phyloP scores from a whole-genome alignment of 169 alveolate genomes.

The Perkinsus chesapeaki region DNA sequence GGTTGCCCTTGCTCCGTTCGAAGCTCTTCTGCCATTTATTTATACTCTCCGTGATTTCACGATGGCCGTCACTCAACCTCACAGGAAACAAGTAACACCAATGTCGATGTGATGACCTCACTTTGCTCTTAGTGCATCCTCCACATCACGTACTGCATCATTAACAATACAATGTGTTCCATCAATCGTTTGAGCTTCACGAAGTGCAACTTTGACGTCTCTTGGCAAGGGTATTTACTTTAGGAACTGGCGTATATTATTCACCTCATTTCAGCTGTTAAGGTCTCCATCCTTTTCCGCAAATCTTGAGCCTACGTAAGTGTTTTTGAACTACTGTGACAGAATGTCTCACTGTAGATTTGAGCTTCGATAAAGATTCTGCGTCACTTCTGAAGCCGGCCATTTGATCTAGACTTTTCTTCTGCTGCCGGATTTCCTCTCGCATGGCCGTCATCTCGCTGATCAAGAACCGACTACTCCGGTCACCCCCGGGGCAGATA shows the following conservation, averaged over 20 bases:
- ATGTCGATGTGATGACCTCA: not conserved
- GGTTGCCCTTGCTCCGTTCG: too few relatives aligned
- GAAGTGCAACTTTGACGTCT: not conserved
- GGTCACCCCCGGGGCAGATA: not conserved
- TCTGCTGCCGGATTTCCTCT: not conserved
- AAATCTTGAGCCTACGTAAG: not conserved
- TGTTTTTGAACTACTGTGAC: not conserved
- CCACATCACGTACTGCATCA: not conserved
- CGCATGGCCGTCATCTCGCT: not conserved
- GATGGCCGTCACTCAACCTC: not conserved
- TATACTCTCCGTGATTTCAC: not conserved
- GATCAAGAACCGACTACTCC: not conserved
- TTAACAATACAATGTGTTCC: not conserved
- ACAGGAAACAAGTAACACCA: not conserved
- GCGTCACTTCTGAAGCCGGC: not conserved
- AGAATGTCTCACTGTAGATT: not conserved
- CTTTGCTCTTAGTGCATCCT: not conserved
- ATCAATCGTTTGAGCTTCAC: not conserved
- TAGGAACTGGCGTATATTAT: not conserved
- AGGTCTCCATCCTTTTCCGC: not conserved
- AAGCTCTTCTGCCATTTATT: not conserved
- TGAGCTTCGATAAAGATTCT: not conserved
- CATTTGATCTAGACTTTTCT: not conserved
- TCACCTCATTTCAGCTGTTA: not conserved
- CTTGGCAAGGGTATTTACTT: not conserved